Evolutionary conservation across 768 basidiomycete species (phyloP), one percentile per base, ranked within the genome.

Genomic region (Cytidiella melzeri): DNA sequence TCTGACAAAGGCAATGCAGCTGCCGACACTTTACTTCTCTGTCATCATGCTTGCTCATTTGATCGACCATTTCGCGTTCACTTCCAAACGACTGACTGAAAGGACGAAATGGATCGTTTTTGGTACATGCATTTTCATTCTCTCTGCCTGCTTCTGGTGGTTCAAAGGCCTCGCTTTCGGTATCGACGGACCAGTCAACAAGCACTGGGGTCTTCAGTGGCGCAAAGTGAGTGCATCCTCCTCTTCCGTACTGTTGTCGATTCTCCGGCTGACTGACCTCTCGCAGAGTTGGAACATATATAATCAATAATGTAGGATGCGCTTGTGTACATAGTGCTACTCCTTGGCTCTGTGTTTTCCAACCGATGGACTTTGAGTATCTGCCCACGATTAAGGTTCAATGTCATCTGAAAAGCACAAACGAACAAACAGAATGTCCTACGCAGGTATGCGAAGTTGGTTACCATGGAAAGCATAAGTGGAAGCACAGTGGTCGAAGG

Each of bases 11-110:
- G 20, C 20, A 34, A 13, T n/a, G 1, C 58, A 93, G 89, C 81
- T 98, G 9, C 95, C 95, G 4, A 93, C 95, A 0, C 73, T 97
- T n/a, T 98, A 93, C 73, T 99, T 99, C 68, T 77, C 93, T 20
- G 91, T 98, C 42, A 69, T 98, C 45, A 92, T 95, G 87, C 71
- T 84, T 40, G 89, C 85, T 0, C 92, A 96, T 64, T 65, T 98
- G 48, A 74, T 95, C 53, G 94, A 99, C 67, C 92, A 96, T 64
- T 88, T 92, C 67, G 70, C 98, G 58, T 97, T 99, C 71, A 79
- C 80, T 2, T 82, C 90, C 12, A 73, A 75, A 27, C 74, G 80
- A 10, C 71, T 86, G 51, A 75, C 77, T 10, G 68, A 71, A 12
- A 72, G 70, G 40, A 85, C 83, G 20, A 96, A 95, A 61, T 63